phyloP scores from a whole-genome alignment of 371 early-diverging fungal species.

The Quaeritorhiza haematococci region DNA sequence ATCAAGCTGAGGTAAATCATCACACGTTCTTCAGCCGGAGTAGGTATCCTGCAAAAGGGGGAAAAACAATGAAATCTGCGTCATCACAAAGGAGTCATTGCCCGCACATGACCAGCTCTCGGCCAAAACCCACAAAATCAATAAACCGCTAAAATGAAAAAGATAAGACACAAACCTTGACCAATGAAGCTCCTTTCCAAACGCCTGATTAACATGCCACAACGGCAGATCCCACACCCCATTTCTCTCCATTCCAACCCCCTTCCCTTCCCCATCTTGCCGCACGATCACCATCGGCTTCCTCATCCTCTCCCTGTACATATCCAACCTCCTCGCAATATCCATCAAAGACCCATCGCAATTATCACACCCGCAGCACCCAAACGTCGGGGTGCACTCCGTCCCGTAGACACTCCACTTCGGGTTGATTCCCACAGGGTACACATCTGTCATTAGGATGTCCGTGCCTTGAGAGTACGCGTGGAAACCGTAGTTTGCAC shows the following conservation, averaged over 20 bases:
- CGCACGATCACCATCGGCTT: no score
- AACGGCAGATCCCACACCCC: no score
- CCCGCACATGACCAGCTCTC: no score
- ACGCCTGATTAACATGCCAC: conserved; percentile 11
- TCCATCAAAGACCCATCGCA: conserved; percentile 6
- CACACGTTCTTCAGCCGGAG: neutral
- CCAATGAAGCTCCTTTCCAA: conserved; percentile 11
- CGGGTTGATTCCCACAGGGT: conserved; percentile 2
- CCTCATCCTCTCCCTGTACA: neutral
- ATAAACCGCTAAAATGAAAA: no score
- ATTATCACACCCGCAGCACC: conserved; percentile 12
- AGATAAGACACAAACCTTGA: neutral
- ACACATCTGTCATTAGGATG: conserved; percentile 9
- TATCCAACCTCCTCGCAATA: neutral
- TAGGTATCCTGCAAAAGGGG: neutral
- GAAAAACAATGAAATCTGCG: neutral
- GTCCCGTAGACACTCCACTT: conserved; percentile 2
- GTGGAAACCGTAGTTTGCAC: neutral
- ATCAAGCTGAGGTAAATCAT: conserved; percentile 9
- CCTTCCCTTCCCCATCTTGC: neutral
- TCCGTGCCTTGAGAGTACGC: conserved; percentile 4
- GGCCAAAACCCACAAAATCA: no score
- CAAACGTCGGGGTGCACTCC: conserved; percentile 7
- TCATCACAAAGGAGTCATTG: no score
- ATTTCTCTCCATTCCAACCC: conserved; percentile 1